Evolutionary conservation across 2,329 filamentous ascomycete species (phyloP).

Genomic region (Periconia macrospinosa): DNA sequence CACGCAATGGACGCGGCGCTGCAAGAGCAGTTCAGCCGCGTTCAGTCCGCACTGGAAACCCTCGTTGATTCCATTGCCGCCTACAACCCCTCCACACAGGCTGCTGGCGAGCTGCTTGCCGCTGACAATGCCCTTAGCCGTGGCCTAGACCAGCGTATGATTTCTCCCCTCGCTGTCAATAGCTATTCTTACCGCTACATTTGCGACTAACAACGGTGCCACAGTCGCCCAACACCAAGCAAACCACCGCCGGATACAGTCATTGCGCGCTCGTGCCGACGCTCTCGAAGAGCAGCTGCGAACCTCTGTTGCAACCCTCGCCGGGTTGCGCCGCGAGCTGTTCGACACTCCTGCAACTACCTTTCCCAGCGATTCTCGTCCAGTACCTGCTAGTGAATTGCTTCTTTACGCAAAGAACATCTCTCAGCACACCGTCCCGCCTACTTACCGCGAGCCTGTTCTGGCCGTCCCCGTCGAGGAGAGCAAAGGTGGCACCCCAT

Average conservation of each 20-base stretch:
- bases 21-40: conserved; percentile 47
- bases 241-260: conserved; percentile 69
- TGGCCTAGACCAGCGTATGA: conserved; percentile 66
- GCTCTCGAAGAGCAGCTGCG: conserved; percentile 73
- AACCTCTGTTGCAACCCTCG: conserved; percentile 69
- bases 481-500: conserved; percentile 20
- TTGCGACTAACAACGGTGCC: not conserved
- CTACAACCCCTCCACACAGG: conserved; percentile 72
- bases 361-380: conserved; percentile 44
- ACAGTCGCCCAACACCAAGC: conserved; percentile 73
- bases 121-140: conserved; percentile 70
- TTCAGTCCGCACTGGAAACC: conserved; percentile 58
- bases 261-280: conserved; percentile 67
- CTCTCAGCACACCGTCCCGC: conserved; percentile 76
- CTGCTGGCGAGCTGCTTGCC: conserved; percentile 68
- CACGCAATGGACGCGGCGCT: conserved; percentile 46
- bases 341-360: conserved; percentile 50
- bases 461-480: conserved; percentile 14
- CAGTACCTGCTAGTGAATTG: conserved; percentile 70
- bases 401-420: conserved; percentile 79
- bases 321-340: conserved; percentile 73
- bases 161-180: not conserved
- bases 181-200: not conserved
- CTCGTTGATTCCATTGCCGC: conserved; percentile 80
- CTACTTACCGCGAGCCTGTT: conserved; percentile 49